Conservation (phyloP, 2,329 filamentous ascomycete genomes). For the Aspergillus tanneri region DNA sequence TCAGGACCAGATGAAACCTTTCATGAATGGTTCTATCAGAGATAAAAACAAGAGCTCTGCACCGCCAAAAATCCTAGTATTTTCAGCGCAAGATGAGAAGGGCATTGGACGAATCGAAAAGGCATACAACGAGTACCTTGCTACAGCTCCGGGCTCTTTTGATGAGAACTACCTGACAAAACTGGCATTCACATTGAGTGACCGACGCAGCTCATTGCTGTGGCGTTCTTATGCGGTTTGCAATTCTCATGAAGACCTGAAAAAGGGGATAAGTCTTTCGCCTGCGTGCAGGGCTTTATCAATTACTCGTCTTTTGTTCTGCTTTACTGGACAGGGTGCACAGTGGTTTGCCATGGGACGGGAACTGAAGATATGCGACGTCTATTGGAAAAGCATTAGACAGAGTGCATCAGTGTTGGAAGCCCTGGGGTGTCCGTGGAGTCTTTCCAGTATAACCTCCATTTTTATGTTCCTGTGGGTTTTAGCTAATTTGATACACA, state of each 20-base stretch:
- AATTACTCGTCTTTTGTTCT: slow-evolving; percentile 26
- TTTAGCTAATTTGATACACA: slow-evolving; percentile 4
- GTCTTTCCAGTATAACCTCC: background rate
- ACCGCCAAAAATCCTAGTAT: slow-evolving; percentile 3
- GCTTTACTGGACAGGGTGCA: slow-evolving; percentile 43
- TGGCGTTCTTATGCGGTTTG: slow-evolving; percentile 10
- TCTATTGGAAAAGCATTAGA: background rate
- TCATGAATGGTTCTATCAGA: too few relatives aligned
- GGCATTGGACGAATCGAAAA: slow-evolving; percentile 20
- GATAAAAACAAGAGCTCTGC: too few relatives aligned
- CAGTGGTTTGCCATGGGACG: slow-evolving; percentile 38
- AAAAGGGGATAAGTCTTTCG: background rate
- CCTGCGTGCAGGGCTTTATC: background rate
- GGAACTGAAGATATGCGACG: slow-evolving; percentile 21
- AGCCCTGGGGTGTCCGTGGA: slow-evolving; percentile 24
- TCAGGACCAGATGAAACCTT: too few relatives aligned
- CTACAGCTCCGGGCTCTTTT: slow-evolving; percentile 11
- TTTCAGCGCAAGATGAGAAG: slow-evolving; percentile 17
- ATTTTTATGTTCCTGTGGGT: background rate
- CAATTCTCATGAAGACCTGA: background rate
- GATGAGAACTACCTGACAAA: slow-evolving; percentile 14
- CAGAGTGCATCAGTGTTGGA: slow-evolving; percentile 5
- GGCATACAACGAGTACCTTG: slow-evolving; percentile 8
- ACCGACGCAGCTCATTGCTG: background rate
- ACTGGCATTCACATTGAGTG: background rate